phyloP scores from a whole-genome alignment of 208 protist genomes.

The Perkinsela sp. region DNA sequence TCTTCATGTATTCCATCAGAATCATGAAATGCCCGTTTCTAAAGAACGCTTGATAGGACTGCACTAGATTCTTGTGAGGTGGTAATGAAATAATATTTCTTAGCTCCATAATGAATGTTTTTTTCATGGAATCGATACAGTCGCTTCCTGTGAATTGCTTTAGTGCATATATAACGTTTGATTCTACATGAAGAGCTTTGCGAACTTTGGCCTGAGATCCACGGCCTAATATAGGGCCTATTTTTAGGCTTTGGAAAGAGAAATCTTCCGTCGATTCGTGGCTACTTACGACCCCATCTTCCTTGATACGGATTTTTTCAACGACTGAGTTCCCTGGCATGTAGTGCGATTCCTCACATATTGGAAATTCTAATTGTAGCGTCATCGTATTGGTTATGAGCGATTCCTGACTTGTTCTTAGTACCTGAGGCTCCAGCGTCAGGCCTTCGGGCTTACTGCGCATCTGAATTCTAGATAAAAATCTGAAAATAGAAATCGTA shows the following conservation, averaged over 20 bases:
- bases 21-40: constrained; percentile 48
- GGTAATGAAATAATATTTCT: constrained; percentile 40
- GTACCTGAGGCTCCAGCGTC: background rate
- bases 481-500: no score
- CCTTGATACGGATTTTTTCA: background rate
- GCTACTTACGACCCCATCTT: background rate
- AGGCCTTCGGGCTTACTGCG: background rate
- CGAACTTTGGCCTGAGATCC: constrained; percentile 57
- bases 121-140: constrained; percentile 28
- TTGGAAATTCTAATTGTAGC: background rate
- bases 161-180: constrained; percentile 38
- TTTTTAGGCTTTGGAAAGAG: constrained; percentile 46
- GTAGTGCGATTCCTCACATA: background rate
- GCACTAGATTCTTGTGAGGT: constrained; percentile 44
- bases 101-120: constrained; percentile 32
- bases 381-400: background rate
- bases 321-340: background rate
- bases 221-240: constrained; percentile 32
- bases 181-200: constrained; percentile 30
- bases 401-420: background rate
- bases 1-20: constrained; percentile 62
- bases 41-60: constrained; percentile 62
- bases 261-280: constrained; percentile 24
- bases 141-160: constrained; percentile 44
- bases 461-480: background rate